Percentiles rank a stretch among this genome's conserved stretches.
Conservation (phyloP, 208 protist genomes). For the Leishmania gerbilli region DNA sequence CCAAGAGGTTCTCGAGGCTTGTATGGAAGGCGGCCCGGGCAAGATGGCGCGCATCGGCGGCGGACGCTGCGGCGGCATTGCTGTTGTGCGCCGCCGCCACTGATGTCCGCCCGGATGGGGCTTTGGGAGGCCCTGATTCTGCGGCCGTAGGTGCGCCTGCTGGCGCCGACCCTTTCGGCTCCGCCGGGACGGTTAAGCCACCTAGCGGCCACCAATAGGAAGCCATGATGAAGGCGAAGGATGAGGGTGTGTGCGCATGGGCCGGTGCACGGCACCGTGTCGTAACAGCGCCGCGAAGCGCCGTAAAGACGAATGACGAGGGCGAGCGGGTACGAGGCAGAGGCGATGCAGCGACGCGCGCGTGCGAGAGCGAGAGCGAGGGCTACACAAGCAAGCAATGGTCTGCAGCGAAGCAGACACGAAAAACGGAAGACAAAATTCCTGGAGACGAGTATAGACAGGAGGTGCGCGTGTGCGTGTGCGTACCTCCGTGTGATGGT, state of each 20-base stretch:
- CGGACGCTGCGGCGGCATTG: background rate
- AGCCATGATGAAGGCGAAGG: constrained; percentile 12
- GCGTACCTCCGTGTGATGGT: background rate
- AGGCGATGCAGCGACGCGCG: background rate
- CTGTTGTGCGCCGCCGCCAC: background rate
- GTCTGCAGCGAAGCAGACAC: background rate
- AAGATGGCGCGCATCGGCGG: constrained; percentile 19
- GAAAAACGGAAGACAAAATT: background rate
- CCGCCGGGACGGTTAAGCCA: background rate
- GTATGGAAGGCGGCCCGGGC: constrained; percentile 43
- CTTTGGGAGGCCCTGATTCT: background rate
- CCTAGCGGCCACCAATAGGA: constrained; percentile 35
- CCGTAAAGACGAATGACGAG: background rate
- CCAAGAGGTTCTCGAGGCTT: constrained; percentile 53
- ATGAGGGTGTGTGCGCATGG: background rate
- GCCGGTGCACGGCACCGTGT: background rate
- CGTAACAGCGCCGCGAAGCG: background rate
- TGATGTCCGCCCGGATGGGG: background rate
- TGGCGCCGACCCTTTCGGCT: background rate
- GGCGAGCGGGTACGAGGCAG: background rate
- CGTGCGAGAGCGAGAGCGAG: too few species aligned
- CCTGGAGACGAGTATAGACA: background rate
- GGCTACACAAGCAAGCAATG: too few species aligned
- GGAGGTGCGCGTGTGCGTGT: too few species aligned
- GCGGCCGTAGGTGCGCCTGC: background rate